Base-by-base conservation (phyloP, 805 yeast species). In the Blastobotrys americana region DNA sequence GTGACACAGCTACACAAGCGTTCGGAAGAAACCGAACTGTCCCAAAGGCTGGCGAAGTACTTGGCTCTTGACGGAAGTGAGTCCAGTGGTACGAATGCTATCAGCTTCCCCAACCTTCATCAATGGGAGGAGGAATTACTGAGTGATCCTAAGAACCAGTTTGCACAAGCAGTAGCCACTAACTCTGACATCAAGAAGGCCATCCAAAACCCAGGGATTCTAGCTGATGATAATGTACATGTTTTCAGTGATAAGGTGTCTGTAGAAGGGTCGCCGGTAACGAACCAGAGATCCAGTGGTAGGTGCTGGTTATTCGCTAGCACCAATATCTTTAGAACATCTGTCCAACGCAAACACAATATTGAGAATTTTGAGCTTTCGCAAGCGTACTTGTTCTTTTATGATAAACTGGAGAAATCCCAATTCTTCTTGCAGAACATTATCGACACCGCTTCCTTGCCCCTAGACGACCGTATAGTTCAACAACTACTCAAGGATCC, bases 251-350 rank as follows among this genome's bases (percentile, higher is more conserved):
- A 64, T 47, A 64, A 62, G 48, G 69, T 76, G 27, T 67, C 68
- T 36, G 63, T 67, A 3, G 80, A 76, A 54, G 83, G 82, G 3
- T 56, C 75, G 1, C 88, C 89, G 22, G 72, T 82, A n/a, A 80
- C 83, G 45, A 81, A 82, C 65, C 96, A 86, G 68, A 74, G 75
- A 53, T 64, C 78, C 8, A 77, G 86, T 20, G 96, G 95, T 33
- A 69, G 95, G 56, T 86, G 96, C 65, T 86, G 95, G 95, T 72
- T 86, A 50, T 87, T 86, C 64, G 95, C 95, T 8, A 75, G 90
- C 1, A 77, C 86, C 44, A 87, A 87, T 56, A 73, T 83, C 44
- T 66, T 86, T 57, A 73, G 95, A 54, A 63, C 81, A 39, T 72
- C 71, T 42, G 76, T 83, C 21, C 78, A 80, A 61, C 69, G 73